Base-by-base conservation (phyloP, 2,329 filamentous ascomycete species). In the Penicillium italicum region DNA sequence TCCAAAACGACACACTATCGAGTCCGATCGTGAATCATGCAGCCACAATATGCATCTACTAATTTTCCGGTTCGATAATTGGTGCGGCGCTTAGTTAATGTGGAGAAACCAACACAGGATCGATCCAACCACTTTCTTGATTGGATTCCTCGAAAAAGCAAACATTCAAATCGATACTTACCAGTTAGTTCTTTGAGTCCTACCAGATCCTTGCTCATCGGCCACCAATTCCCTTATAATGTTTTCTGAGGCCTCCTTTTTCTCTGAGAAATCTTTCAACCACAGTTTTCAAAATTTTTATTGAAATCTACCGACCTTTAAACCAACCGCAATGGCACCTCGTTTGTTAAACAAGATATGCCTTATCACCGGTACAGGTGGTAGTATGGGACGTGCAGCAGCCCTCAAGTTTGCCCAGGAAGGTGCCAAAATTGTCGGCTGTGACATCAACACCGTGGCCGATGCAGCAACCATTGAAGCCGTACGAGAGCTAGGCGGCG, bases 371-470 rank as follows among this genome's bases (percentile, higher is more conserved):
- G 49, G 49, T 10, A 51, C 40, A 16, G 49, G 49, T 3, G 49
- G 40, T 4, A n/a, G 40, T 1, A 51, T 51, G 49, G 49, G 49
- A n/a, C 40, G 49, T n/a, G 49, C 40, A 46, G 49, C 49, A 51
- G 49, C 49, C 22, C 41, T 51, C 22, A 51, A 51, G 5, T 51
- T 51, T 26, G 40, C 49, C 22, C 30, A 45, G 2, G 49, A 51
- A 51, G 49, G 49, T 10, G 49, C 40, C 6, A 45, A 36, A 12
- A 45, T 51, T 2, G 31, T 51, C 3, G 40, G 49, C 12, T 51
- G 49, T 28, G 49, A 46, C n/a, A 36, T 51, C 11, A 36, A 51
- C n/a, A 6, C 16, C 11, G 22, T n/a, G 4, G 43, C 5, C 9
- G 49, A 51, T 7, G 18, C 38, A 36, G 22, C 20, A 12, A 51